Conservation (phyloP, 106 monocot genomes). For the Apostasia ramifera region DNA sequence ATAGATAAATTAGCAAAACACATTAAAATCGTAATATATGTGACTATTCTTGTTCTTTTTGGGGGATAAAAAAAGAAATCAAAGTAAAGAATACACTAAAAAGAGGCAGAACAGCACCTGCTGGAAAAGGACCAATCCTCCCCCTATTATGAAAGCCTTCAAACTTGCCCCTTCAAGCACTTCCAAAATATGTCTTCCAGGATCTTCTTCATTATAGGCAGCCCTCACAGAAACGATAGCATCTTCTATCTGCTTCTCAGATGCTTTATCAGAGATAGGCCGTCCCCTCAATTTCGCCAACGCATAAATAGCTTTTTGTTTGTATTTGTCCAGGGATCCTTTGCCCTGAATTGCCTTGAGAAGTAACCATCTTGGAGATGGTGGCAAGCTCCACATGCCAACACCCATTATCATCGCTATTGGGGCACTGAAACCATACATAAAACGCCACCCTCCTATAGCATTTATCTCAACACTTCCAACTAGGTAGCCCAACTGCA, state of each 20-base stretch:
- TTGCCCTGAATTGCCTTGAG: conserved; percentile 83
- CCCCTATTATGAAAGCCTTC: conserved; percentile 92
- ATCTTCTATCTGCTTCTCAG: conserved; percentile 71
- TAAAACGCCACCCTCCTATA: conserved; percentile 95
- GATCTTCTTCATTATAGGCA: conserved; percentile 51
- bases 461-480: conserved; percentile 76
- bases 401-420: conserved; percentile 70
- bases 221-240: conserved; percentile 59
- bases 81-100: not conserved
- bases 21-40: not conserved
- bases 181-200: conserved; percentile 61
- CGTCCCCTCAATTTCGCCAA: conserved; percentile 55
- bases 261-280: conserved; percentile 42
- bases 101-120: conserved; percentile 41
- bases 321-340: conserved; percentile 50
- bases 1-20: not conserved
- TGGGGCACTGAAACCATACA: conserved; percentile 86
- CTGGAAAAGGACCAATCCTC: conserved; percentile 95
- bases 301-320: conserved; percentile 49
- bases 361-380: conserved; percentile 95
- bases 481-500: conserved; percentile 88
- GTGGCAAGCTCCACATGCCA: conserved; percentile 75
- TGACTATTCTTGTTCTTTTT: not conserved
- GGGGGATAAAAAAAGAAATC: not conserved
- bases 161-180: conserved; percentile 91